phyloP scores from a whole-genome alignment of 345 rosid genomes.

The Linum usitatissimum region DNA sequence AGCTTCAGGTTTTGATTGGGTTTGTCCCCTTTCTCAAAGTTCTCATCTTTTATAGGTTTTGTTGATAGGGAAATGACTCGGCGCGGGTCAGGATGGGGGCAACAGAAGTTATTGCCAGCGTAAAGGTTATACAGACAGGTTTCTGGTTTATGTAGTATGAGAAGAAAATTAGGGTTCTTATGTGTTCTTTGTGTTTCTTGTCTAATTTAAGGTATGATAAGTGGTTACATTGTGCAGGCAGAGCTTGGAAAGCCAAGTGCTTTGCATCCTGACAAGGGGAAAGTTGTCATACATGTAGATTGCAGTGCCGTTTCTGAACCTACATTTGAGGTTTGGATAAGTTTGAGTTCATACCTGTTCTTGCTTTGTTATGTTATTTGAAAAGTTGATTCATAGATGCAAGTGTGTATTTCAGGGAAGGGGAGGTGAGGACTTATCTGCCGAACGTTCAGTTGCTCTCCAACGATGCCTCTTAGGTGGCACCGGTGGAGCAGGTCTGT shows the following conservation, averaged over 20 bases:
- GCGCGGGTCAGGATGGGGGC: constrained; percentile 69
- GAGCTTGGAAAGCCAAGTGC: constrained; percentile 82
- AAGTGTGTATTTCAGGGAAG: constrained; percentile 45
- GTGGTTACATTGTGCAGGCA: constrained; percentile 34
- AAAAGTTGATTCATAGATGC: neutral
- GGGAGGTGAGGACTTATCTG: constrained; percentile 84
- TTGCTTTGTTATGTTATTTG: neutral
- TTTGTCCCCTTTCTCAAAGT: neutral
- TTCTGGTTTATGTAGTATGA: no score
- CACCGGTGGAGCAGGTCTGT: constrained; percentile 75
- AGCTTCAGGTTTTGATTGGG: neutral
- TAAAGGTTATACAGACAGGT: constrained; percentile 35
- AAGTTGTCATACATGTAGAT: constrained; percentile 60
- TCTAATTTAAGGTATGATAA: neutral
- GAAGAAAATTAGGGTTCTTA: neutral
- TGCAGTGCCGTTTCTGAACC: constrained; percentile 89
- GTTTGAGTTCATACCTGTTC: neutral
- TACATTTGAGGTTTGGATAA: constrained; percentile 35
- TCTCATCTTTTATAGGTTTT: neutral
- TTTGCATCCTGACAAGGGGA: constrained; percentile 69
- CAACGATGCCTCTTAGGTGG: constrained; percentile 75
- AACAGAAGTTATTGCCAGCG: constrained; percentile 89
- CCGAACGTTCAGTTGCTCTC: constrained; percentile 68
- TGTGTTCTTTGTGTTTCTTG: neutral
- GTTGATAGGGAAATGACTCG: constrained; percentile 73